A percentile compares a stretch with the other conserved stretches of the same genome.
These are phyloP conservation scores for Tinospora cordifolia DNA, from an alignment of 164 flowering plant genomes.

Conservation along the genomic window DNA sequence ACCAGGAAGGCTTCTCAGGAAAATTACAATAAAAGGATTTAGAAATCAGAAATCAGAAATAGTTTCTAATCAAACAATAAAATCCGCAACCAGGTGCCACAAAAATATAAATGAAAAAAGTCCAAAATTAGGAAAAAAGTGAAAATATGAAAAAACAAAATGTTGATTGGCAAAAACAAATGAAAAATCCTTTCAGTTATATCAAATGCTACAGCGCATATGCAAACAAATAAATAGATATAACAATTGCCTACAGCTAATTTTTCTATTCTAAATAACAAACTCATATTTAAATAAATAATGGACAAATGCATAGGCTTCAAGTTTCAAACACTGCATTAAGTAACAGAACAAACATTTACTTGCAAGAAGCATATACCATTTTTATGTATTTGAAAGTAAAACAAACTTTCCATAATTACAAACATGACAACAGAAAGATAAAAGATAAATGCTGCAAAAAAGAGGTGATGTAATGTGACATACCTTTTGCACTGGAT, in stretches of 20 bases:
- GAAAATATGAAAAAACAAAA: too few relatives aligned
- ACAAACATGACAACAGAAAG: not conserved
- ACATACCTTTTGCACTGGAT: constrained; percentile 41
- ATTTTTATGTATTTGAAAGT: not conserved
- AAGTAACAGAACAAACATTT: not conserved
- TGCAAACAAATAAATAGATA: not conserved
- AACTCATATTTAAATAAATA: too few relatives aligned
- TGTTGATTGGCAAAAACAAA: not conserved
- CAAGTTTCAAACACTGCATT: not conserved
- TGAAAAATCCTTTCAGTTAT: not conserved
- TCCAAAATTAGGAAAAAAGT: too few relatives aligned
- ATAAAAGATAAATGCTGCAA: not conserved
- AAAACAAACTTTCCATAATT: not conserved
- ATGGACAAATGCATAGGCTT: not conserved
- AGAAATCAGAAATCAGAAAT: too few relatives aligned
- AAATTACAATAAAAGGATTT: too few relatives aligned
- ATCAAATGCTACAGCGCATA: not conserved
- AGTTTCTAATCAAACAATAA: too few relatives aligned
- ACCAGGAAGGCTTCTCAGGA: too few relatives aligned
- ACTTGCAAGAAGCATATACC: not conserved
- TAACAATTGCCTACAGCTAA: not conserved
- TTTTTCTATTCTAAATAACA: too few relatives aligned
- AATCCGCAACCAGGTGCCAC: too few relatives aligned
- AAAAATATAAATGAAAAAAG: too few relatives aligned
- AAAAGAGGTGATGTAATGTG: constrained; percentile 1